phyloP scores from a whole-genome alignment of 495 filamentous ascomycete genomes.

The Aspergillus cristatus region DNA sequence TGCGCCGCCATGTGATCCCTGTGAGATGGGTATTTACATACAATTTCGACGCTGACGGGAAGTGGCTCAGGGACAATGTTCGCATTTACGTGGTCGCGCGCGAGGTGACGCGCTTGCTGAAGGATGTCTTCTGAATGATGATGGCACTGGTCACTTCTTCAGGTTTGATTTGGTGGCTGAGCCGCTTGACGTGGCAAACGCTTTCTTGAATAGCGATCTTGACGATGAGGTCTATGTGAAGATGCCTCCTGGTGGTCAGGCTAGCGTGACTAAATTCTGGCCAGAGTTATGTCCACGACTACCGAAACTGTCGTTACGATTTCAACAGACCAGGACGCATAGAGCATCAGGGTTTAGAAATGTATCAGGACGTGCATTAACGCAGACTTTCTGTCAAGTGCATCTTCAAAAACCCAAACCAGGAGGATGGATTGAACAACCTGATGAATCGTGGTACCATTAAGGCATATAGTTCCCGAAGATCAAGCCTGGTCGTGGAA shows the following conservation, averaged over 20 bases:
- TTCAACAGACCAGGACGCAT: too few species aligned
- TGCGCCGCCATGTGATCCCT: conserved; percentile 10
- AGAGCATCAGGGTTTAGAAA: too few species aligned
- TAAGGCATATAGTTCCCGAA: too few species aligned
- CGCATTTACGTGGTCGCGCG: conserved; percentile 7
- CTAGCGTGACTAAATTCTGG: too few species aligned
- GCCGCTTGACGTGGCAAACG: conserved; percentile 4
- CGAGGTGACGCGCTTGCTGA: conserved; percentile 6
- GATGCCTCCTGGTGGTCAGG: conserved; percentile 3
- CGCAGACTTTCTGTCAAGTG: too few species aligned
- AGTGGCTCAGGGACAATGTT: conserved; percentile 7
- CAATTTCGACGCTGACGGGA: conserved; percentile 9
- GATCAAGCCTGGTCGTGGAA: too few species aligned
- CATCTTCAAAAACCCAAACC: too few species aligned
- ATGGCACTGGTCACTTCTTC: neutral
- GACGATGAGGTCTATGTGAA: neutral
- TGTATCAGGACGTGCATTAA: too few species aligned
- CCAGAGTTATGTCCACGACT: too few species aligned
- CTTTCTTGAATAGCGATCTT: conserved; percentile 7
- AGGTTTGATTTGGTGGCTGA: conserved; percentile 4
- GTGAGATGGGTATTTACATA: conserved; percentile 10
- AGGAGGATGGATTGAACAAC: too few species aligned
- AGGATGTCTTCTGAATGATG: neutral
- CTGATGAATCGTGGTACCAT: too few species aligned
- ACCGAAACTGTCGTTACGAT: too few species aligned